These are phyloP conservation scores for Chlamydomonas sphaeroides DNA, from an alignment of 139 green algal genomes.

Conservation along the genomic window DNA sequence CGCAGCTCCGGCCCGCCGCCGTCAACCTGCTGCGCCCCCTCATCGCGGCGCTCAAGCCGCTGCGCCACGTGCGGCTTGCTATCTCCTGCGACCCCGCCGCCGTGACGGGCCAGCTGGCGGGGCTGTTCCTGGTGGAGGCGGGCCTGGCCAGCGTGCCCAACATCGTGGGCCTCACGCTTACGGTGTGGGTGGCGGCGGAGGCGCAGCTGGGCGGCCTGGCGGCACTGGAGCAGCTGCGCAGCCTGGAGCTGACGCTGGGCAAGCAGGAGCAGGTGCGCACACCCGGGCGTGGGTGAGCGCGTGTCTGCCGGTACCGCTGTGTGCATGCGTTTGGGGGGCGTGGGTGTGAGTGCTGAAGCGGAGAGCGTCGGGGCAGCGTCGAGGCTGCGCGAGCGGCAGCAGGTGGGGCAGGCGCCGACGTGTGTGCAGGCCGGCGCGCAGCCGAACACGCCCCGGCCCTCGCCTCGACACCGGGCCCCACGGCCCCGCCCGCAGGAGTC, in stretches of 20 bases:
- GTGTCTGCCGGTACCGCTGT: too few species aligned
- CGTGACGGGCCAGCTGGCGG: conserved; percentile 30
- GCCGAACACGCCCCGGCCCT: too few species aligned
- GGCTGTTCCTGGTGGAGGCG: conserved; percentile 16
- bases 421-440: too few species aligned
- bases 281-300: too few species aligned
- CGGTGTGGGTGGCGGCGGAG: conserved; percentile 38
- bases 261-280: conserved; percentile 34
- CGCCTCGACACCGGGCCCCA: too few species aligned
- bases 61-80: background rate
- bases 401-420: too few species aligned
- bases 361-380: too few species aligned
- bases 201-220: conserved; percentile 28
- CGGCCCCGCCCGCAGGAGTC: conserved; percentile 8
- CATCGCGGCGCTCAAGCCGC: background rate
- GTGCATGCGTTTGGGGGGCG: too few species aligned
- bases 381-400: too few species aligned
- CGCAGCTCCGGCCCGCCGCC: conserved; percentile 16
- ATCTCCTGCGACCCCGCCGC: conserved; percentile 28
- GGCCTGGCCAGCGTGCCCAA: background rate
- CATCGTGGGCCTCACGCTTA: conserved; percentile 8
- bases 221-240: conserved; percentile 20
- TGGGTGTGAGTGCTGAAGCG: too few species aligned
- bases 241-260: conserved; percentile 31
- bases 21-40: conserved; percentile 16